Conservation (phyloP, 129 eudicot species). For the Silybum marianum region DNA sequence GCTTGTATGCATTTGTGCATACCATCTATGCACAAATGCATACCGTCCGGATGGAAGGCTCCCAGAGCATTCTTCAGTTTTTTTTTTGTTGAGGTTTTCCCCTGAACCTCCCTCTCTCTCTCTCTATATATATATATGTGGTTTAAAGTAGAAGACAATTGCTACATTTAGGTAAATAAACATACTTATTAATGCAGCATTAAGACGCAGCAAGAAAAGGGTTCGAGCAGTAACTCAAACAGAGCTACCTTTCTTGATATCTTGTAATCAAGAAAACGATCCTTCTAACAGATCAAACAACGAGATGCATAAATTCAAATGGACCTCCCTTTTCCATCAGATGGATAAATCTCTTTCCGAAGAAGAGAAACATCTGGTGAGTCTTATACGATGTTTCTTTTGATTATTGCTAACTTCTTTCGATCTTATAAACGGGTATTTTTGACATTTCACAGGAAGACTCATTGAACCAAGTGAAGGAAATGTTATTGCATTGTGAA, state of each 20-base stretch:
- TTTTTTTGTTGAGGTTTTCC: too few species aligned
- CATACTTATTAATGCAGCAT: constrained; percentile 52
- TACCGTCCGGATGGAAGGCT: too few species aligned
- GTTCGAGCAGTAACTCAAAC: constrained; percentile 70
- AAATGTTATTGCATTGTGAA: constrained; percentile 79
- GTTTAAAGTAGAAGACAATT: not conserved
- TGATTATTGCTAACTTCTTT: not conserved
- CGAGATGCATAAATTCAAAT: constrained; percentile 57
- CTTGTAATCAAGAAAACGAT: constrained; percentile 51
- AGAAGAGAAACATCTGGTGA: constrained; percentile 81
- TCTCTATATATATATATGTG: too few species aligned
- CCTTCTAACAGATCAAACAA: constrained; percentile 34
- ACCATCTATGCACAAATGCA: too few species aligned
- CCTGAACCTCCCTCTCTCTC: too few species aligned
- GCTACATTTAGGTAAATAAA: constrained; percentile 5
- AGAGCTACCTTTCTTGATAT: constrained; percentile 61
- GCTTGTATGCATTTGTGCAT: too few species aligned
- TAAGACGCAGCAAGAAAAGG: constrained; percentile 79
- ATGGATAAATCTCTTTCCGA: constrained; percentile 84
- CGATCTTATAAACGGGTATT: not conserved
- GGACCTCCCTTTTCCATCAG: constrained; percentile 74
- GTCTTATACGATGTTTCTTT: constrained; percentile 19
- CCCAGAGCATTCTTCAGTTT: too few species aligned
- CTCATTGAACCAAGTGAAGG: constrained; percentile 76
- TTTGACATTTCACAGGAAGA: constrained; percentile 49